A percentile compares a stretch with the other conserved stretches of the same genome.
Evolutionary conservation across 176 grass and related monocot genomes (phyloP).

Genomic region (Carex scoparia): DNA sequence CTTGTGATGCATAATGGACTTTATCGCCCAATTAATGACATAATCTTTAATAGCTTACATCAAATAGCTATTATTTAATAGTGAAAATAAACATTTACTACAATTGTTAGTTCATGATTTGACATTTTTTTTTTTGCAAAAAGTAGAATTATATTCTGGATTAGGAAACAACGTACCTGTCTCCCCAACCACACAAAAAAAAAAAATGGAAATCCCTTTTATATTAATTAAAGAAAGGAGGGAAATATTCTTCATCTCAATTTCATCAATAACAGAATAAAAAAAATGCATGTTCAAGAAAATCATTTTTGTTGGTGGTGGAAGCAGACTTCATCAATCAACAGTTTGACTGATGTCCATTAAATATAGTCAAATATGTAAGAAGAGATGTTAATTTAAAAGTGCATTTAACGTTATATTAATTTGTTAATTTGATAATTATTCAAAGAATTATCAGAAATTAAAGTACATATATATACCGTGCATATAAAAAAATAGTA

Average conservation of each 20-base stretch:
- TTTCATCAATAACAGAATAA: not conserved
- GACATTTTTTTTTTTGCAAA: not conserved
- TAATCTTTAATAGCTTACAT: not conserved
- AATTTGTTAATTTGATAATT: not conserved
- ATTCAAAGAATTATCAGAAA: not conserved
- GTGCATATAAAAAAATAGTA: too few species aligned
- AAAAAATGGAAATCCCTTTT: not conserved
- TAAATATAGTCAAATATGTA: not conserved
- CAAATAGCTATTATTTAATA: not conserved
- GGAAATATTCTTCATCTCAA: not conserved
- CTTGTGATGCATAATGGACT: not conserved
- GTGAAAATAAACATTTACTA: not conserved
- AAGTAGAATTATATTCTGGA: not conserved
- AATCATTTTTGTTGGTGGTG: not conserved
- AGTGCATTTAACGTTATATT: not conserved
- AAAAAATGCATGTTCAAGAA: not conserved
- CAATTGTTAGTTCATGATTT: not conserved
- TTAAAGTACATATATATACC: too few species aligned
- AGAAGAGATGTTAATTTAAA: not conserved
- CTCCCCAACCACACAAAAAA: not conserved
- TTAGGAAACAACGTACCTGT: not conserved
- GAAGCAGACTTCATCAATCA: not conserved
- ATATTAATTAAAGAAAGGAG: not conserved
- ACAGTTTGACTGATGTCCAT: not conserved
- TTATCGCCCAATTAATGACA: not conserved